Conservation (phyloP, 805 yeast species). For the Torulaspora quercuum region DNA sequence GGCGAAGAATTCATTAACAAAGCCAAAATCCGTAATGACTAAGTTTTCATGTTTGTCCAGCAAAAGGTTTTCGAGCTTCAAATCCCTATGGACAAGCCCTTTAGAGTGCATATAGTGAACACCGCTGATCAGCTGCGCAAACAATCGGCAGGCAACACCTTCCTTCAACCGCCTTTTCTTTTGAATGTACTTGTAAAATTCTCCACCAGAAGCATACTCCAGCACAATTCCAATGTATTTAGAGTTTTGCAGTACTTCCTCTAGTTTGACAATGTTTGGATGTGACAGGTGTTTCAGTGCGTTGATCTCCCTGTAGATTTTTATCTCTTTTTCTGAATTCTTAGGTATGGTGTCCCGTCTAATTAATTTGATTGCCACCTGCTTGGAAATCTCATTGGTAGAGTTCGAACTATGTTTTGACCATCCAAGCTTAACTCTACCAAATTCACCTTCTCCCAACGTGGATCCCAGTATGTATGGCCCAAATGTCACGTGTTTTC, state of each 20-base stretch:
- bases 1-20: conserved; percentile 71
- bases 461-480: conserved; percentile 88
- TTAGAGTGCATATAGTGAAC: conserved; percentile 90
- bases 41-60: conserved; percentile 84
- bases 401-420: conserved; percentile 62
- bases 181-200: conserved; percentile 86
- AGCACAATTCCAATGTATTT: conserved; percentile 94
- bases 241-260: conserved; percentile 90
- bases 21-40: conserved; percentile 88
- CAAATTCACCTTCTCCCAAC: conserved; percentile 96
- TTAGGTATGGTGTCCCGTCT: conserved; percentile 84
- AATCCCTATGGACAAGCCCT: conserved; percentile 88
- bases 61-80: conserved; percentile 82
- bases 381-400: conserved; percentile 47
- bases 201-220: conserved; percentile 97
- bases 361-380: conserved; percentile 91
- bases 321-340: conserved; percentile 80
- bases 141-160: conserved; percentile 75
- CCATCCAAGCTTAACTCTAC: conserved; percentile 97
- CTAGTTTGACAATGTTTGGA: conserved; percentile 89
- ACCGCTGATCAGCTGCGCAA: conserved; percentile 91
- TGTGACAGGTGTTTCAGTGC: conserved; percentile 82
- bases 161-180: conserved; percentile 86
- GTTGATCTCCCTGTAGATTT: conserved; percentile 89
- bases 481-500: conserved; percentile 80